Conservation (phyloP, 805 yeast genomes). For the Danielia reshetovae region DNA sequence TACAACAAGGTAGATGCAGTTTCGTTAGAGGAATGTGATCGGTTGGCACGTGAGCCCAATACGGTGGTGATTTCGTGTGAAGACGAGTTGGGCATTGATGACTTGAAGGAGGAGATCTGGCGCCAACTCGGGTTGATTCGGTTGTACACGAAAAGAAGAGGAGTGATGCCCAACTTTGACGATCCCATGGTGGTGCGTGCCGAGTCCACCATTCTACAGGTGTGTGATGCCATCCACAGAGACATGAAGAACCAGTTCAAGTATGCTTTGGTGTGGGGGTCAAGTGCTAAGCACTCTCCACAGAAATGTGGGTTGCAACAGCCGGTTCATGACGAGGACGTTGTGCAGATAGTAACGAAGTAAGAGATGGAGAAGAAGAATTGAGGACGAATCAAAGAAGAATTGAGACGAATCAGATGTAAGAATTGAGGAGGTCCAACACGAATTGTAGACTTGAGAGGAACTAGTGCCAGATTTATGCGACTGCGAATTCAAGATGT, state of each 20-base stretch:
- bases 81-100: constrained; percentile 78
- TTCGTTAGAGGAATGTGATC: constrained; percentile 87
- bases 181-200: constrained; percentile 91
- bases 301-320: constrained; percentile 93
- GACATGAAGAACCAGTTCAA: constrained; percentile 90
- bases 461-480: too few relatives aligned
- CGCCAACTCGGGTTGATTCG: constrained; percentile 74
- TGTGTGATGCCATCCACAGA: constrained; percentile 88
- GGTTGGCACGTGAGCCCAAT: constrained; percentile 87
- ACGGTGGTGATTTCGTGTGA: constrained; percentile 94
- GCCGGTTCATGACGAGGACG: constrained; percentile 87
- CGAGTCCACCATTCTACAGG: constrained; percentile 74
- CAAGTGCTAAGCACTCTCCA: constrained; percentile 91
- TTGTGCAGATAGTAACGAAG: constrained; percentile 84
- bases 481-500: not conserved
- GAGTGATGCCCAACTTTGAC: constrained; percentile 69
- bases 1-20: constrained; percentile 96
- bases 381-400: too few relatives aligned
- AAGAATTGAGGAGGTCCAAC: too few relatives aligned
- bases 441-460: too few relatives aligned
- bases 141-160: constrained; percentile 85
- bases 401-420: too few relatives aligned
- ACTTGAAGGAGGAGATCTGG: constrained; percentile 92
- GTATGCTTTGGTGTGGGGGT: constrained; percentile 96
- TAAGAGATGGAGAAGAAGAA: constrained; percentile 23